Evolutionary conservation across 139 green algal species (phyloP).

Genomic region (Chlamydomonas applanata): DNA sequence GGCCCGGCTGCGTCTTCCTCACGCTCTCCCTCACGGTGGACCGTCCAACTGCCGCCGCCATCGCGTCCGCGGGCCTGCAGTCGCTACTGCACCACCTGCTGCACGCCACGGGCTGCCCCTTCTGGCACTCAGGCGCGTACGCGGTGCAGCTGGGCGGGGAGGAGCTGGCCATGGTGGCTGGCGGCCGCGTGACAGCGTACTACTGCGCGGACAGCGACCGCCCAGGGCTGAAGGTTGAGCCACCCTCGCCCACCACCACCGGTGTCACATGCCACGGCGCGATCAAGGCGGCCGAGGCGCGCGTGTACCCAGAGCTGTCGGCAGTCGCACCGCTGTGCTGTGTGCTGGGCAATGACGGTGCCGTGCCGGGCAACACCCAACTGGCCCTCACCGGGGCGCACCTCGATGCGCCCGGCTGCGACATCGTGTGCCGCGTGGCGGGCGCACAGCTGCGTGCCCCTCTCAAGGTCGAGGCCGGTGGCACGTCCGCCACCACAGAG

Average conservation of each 20-base stretch:
- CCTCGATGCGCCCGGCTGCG: constrained; percentile 20
- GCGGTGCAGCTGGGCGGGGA: constrained; percentile 43
- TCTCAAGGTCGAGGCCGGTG: no score
- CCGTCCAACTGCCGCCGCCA: not conserved
- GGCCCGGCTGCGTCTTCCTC: constrained; percentile 79
- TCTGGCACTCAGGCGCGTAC: constrained; percentile 53
- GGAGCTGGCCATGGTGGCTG: constrained; percentile 19
- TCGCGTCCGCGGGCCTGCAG: constrained; percentile 12
- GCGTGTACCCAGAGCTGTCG: no score
- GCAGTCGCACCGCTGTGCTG: no score
- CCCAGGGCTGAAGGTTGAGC: no score
- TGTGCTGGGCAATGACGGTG: no score
- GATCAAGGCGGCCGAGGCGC: no score
- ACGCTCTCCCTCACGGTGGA: constrained; percentile 54
- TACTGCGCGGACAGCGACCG: not conserved
- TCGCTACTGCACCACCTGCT: constrained; percentile 43
- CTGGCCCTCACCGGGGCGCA: constrained; percentile 8
- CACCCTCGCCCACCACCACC: constrained; percentile 1
- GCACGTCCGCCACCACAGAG: no score
- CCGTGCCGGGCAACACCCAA: not conserved
- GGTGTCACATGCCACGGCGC: not conserved
- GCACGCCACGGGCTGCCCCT: constrained; percentile 23
- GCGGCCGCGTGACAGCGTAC: not conserved
- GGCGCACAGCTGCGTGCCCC: no score
- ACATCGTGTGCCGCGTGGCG: no score